These are phyloP conservation scores for Nematodospora anomalae DNA, from an alignment of 1,139 yeast species.

Conservation along the genomic window DNA sequence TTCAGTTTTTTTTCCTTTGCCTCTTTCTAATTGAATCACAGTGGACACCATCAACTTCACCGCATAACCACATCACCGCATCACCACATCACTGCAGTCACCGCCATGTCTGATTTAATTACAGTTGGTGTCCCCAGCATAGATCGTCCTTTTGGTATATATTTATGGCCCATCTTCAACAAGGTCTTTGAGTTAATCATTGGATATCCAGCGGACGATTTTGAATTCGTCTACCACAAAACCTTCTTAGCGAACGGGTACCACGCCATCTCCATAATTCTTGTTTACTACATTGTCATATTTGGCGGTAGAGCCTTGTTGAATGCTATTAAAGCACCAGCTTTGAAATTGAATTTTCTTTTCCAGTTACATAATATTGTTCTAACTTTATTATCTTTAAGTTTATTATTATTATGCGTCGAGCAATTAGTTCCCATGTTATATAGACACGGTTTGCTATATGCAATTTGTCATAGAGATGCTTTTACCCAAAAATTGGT, in stretches of 20 bases:
- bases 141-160: slow-evolving; percentile 85
- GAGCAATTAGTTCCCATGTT: slow-evolving; percentile 90
- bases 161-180: slow-evolving; percentile 87
- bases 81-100: background rate
- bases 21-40: too few relatives aligned
- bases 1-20: background rate
- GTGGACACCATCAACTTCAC: background rate
- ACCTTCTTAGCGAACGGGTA: slow-evolving; percentile 70
- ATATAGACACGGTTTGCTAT: slow-evolving; percentile 72
- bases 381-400: slow-evolving; percentile 69
- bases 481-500: slow-evolving; percentile 89
- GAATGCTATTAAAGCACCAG: slow-evolving; percentile 51
- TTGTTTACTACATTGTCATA: slow-evolving; percentile 75
- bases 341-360: slow-evolving; percentile 64
- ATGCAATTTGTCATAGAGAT: slow-evolving; percentile 75
- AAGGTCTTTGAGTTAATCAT: slow-evolving; percentile 47
- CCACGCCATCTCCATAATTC: slow-evolving; percentile 61
- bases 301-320: slow-evolving; percentile 70
- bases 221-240: slow-evolving; percentile 63
- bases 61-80: too few relatives aligned
- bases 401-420: slow-evolving; percentile 63
- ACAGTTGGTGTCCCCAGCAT: slow-evolving; percentile 52
- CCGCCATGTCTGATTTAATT: slow-evolving; percentile 9
- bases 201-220: slow-evolving; percentile 73
- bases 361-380: slow-evolving; percentile 74